Conservation (phyloP, 352 stramenopile genomes). For the Albugo candida region DNA sequence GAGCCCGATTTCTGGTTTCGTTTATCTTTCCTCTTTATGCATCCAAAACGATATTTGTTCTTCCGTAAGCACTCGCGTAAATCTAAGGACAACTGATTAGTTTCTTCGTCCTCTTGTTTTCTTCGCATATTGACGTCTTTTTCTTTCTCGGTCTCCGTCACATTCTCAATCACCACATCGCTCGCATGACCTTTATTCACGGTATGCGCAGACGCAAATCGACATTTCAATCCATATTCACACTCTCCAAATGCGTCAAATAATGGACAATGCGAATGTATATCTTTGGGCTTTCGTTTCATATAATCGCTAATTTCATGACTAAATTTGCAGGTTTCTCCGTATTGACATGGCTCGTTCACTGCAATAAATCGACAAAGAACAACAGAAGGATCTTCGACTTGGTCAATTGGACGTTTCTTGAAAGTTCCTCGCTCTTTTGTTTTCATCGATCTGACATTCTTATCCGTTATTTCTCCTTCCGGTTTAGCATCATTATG, state of each 20-base stretch:
- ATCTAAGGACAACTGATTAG: constrained; percentile 77
- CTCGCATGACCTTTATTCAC: constrained; percentile 15
- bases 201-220: constrained; percentile 69
- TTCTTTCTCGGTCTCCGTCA: constrained; percentile 11
- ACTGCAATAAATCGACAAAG: constrained; percentile 49
- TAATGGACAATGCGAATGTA: constrained; percentile 53
- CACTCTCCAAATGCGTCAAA: constrained; percentile 78
- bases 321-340: constrained; percentile 70
- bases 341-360: constrained; percentile 40
- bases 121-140: constrained; percentile 1
- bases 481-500: no score
- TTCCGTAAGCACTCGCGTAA: constrained; percentile 77
- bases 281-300: constrained; percentile 67
- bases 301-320: constrained; percentile 72
- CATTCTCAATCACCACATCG: constrained; percentile 15
- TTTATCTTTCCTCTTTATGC: constrained; percentile 43
- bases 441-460: not conserved
- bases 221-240: constrained; percentile 82
- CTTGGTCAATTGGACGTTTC: constrained; percentile 40
- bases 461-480: no score
- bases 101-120: constrained; percentile 22
- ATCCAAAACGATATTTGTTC: constrained; percentile 82
- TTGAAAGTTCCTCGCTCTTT: constrained; percentile 47
- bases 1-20: constrained; percentile 24
- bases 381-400: constrained; percentile 33